phyloP scores from a whole-genome alignment of 345 rosid genomes.

The Heritiera littoralis region DNA sequence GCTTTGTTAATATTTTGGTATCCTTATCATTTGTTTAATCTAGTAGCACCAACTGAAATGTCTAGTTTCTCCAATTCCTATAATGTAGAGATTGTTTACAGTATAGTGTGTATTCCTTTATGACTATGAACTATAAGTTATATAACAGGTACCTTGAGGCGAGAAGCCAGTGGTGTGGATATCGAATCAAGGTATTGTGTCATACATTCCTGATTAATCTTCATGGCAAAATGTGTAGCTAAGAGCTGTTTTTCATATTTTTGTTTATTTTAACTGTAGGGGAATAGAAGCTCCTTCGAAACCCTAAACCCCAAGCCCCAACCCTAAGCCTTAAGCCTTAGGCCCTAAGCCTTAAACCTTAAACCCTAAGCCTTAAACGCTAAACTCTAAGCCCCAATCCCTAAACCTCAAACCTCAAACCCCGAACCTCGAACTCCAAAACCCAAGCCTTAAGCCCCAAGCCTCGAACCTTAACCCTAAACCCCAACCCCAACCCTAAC shows the following conservation, averaged over 20 bases:
- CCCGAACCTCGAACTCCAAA: too few relatives aligned
- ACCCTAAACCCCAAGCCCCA: too few relatives aligned
- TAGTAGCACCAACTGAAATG: neutral
- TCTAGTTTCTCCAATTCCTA: neutral
- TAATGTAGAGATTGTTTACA: neutral
- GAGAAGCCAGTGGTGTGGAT: slow-evolving; percentile 72
- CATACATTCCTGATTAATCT: neutral
- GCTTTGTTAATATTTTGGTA: neutral
- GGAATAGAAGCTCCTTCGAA: slow-evolving; percentile 49
- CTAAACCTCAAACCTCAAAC: too few relatives aligned
- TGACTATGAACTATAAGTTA: neutral
- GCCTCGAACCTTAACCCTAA: too few relatives aligned
- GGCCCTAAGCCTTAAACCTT: too few relatives aligned
- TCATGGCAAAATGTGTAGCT: neutral
- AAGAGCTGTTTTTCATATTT: neutral
- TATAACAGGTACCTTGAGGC: slow-evolving; percentile 57
- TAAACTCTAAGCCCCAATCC: too few relatives aligned
- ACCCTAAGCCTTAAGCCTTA: too few relatives aligned
- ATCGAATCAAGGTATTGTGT: slow-evolving; percentile 54
- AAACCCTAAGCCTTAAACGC: too few relatives aligned
- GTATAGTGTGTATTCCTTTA: neutral
- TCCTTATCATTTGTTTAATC: neutral
- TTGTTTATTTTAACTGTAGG: slow-evolving; percentile 34
- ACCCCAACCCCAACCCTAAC: too few relatives aligned
- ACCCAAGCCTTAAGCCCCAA: too few relatives aligned